These are phyloP conservation scores for Colletotrichum echinochloae DNA, from an alignment of 2,329 filamentous ascomycete genomes.

Conservation along the genomic window DNA sequence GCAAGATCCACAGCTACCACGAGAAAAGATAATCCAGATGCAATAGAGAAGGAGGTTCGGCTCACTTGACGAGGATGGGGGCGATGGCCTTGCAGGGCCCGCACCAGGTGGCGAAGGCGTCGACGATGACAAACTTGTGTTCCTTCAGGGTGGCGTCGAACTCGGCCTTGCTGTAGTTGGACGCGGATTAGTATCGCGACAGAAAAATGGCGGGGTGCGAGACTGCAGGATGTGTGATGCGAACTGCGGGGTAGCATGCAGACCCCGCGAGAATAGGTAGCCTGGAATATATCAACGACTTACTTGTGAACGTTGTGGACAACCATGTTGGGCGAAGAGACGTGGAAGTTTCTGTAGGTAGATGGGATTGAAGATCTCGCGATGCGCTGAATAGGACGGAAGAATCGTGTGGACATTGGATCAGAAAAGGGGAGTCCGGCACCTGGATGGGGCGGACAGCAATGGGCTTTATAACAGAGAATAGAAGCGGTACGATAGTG, in stretches of 20 bases:
- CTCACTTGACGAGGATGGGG: slow-evolving; percentile 77
- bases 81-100: slow-evolving; percentile 94
- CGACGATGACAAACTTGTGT: slow-evolving; percentile 78
- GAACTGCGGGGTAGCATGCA: background rate
- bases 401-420: slow-evolving; percentile 35
- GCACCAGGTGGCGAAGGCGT: slow-evolving; percentile 93
- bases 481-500: slow-evolving; percentile 11
- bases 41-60: slow-evolving; percentile 31
- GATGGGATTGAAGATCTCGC: slow-evolving; percentile 23
- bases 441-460: background rate
- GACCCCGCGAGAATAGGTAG: background rate
- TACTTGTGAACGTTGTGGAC: slow-evolving; percentile 59
- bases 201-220: background rate
- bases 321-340: slow-evolving; percentile 55
- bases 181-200: background rate
- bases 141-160: slow-evolving; percentile 67
- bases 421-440: slow-evolving; percentile 5
- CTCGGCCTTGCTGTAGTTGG: slow-evolving; percentile 63
- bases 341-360: slow-evolving; percentile 48
- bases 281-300: slow-evolving; percentile 30
- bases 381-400: slow-evolving; percentile 35
- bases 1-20: background rate
- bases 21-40: background rate
- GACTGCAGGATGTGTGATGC: background rate
- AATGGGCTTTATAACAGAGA: slow-evolving; percentile 26